These are phyloP conservation scores for Gossypium bickii DNA, from an alignment of 345 rosid genomes.

Conservation along the genomic window DNA sequence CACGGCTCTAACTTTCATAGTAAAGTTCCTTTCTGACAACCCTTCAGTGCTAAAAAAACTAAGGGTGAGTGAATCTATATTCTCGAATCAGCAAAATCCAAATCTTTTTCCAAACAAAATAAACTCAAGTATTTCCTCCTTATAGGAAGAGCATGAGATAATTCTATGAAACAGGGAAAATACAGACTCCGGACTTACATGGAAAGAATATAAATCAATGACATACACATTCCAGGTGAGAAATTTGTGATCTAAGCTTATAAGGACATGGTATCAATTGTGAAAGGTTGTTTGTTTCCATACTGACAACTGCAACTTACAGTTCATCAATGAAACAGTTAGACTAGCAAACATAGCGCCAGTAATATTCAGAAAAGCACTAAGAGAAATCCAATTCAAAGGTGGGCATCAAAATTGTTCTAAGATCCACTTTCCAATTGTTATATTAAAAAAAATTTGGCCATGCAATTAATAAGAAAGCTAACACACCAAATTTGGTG, in stretches of 20 bases:
- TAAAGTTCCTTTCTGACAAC: conserved; percentile 64
- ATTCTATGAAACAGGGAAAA: conserved; percentile 55
- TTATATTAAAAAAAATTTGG: too few species aligned
- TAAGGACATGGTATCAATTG: too few species aligned
- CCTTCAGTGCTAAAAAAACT: conserved; percentile 61
- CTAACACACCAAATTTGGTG: conserved; percentile 9
- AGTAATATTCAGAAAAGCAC: conserved; percentile 80
- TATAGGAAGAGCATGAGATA: conserved; percentile 80
- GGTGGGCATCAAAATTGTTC: conserved; percentile 31
- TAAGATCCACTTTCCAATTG: too few species aligned
- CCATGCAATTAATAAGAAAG: neutral
- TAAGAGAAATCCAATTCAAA: conserved; percentile 58
- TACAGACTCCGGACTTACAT: conserved; percentile 29
- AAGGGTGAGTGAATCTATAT: conserved; percentile 34
- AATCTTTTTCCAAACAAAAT: too few species aligned
- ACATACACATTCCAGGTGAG: conserved; percentile 79
- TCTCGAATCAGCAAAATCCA: neutral
- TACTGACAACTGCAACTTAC: conserved; percentile 26
- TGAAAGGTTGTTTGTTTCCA: neutral
- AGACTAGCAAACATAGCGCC: conserved; percentile 24
- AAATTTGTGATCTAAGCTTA: neutral
- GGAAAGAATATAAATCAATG: conserved; percentile 61
- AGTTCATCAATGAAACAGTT: conserved; percentile 88
- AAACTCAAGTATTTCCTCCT: neutral
- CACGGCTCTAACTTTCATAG: conserved; percentile 68